These are phyloP conservation scores for Fusarium burgessii DNA, from an alignment of 2,329 filamentous ascomycete genomes.

Conservation along the genomic window DNA sequence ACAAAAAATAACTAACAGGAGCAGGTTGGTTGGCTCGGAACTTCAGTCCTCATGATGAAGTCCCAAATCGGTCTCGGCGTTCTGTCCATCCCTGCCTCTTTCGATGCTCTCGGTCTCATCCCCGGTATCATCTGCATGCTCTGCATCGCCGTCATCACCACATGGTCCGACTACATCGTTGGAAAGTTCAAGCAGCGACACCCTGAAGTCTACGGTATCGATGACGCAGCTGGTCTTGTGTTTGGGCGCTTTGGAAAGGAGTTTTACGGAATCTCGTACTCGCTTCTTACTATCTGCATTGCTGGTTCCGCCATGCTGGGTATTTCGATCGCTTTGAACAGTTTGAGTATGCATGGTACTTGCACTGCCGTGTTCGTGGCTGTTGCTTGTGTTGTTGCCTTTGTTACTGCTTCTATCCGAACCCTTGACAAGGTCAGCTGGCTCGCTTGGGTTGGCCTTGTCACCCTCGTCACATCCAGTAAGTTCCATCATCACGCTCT, in stretches of 20 bases:
- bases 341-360: conserved; percentile 53
- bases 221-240: conserved; percentile 62
- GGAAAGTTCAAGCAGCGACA: conserved; percentile 65
- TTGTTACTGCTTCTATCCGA: conserved; percentile 49
- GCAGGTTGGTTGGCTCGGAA: conserved; percentile 59
- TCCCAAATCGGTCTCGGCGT: conserved; percentile 60
- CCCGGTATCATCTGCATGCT: conserved; percentile 60
- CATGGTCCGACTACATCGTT: conserved; percentile 62
- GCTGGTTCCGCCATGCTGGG: conserved; percentile 43
- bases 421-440: conserved; percentile 50
- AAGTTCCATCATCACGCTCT: neutral
- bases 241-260: conserved; percentile 61
- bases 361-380: conserved; percentile 57
- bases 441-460: conserved; percentile 48
- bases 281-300: conserved; percentile 51
- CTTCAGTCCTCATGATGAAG: conserved; percentile 62
- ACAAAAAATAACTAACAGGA: conserved; percentile 5
- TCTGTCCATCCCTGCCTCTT: conserved; percentile 60
- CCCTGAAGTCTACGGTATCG: conserved; percentile 64
- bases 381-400: conserved; percentile 48
- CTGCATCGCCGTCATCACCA: conserved; percentile 57
- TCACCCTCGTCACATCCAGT: conserved; percentile 35
- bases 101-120: conserved; percentile 61
- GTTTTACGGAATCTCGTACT: conserved; percentile 53
- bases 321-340: conserved; percentile 56